phyloP scores from a whole-genome alignment of 2,329 filamentous ascomycete species.

The Pseudopyricularia cyperi region DNA sequence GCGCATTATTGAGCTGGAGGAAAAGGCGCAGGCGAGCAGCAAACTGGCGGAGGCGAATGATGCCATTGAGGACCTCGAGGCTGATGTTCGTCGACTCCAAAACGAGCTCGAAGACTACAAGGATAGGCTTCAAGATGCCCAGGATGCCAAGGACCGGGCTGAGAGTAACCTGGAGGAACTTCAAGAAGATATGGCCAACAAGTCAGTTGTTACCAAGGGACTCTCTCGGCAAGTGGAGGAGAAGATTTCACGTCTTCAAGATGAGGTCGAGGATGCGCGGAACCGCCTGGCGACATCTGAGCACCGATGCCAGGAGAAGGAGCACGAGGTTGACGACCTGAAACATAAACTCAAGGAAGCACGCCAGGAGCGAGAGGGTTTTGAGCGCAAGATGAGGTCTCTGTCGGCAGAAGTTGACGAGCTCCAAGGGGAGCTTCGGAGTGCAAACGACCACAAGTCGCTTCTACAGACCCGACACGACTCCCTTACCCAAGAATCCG shows the following conservation, averaged over 20 bases:
- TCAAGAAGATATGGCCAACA: constrained; percentile 67
- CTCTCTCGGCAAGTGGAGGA: constrained; percentile 65
- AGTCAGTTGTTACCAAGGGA: constrained; percentile 63
- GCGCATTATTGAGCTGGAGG: constrained; percentile 40
- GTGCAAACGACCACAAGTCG: constrained; percentile 49
- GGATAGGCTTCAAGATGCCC: constrained; percentile 38
- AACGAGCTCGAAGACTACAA: constrained; percentile 41
- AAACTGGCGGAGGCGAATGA: constrained; percentile 43
- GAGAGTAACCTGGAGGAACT: constrained; percentile 50
- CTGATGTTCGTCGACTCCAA: constrained; percentile 38
- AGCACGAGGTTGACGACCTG: constrained; percentile 31
- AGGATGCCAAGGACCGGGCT: constrained; percentile 41
- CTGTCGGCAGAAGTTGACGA: constrained; percentile 38
- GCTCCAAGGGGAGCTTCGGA: constrained; percentile 44
- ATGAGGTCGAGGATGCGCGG: constrained; percentile 44
- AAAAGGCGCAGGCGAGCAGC: constrained; percentile 36
- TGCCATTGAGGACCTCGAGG: constrained; percentile 45
- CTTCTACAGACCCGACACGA: constrained; percentile 58
- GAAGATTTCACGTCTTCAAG: constrained; percentile 51
- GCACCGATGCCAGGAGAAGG: constrained; percentile 32
- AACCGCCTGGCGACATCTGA: constrained; percentile 38
- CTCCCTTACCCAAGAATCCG: constrained; percentile 50
- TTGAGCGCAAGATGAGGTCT: constrained; percentile 21
- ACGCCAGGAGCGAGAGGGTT: constrained; percentile 27
- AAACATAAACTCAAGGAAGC: constrained; percentile 29